Evolutionary conservation across 106 monocot genomes (phyloP), one percentile per base, ranked within the genome.

Genomic region (Amphibolis antarctica): DNA sequence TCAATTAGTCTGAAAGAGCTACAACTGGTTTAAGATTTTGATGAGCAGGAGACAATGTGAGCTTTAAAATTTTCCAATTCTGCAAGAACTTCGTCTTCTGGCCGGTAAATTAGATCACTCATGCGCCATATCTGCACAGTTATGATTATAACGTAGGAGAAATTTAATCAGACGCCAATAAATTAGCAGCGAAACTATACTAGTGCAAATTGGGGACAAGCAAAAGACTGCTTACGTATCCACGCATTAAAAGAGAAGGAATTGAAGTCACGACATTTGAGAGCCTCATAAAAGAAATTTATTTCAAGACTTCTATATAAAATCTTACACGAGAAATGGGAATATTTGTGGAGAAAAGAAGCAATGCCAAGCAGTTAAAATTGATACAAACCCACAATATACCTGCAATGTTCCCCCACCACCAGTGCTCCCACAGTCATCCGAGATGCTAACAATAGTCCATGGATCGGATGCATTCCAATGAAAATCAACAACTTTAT

Each of bases 401-500:
- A 89, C 94, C 86, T 96, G 94, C 49, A 96, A 46, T 23, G 94
- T 96, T n/a, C 94, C 94, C 31, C 94, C 94, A 17, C 94, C 94
- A 12, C 81, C 83, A 43, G 89, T 89, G 68, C 89, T 96, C 55
- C 72, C 83, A 70, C 80, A 77, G 56, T 89, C 94, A 86, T 89
- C 89, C 67, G 94, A 89, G 24, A 96, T 82, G 59, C 94, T 86
- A 62, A 86, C 89, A 64, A 89, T 83, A 24, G 94, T 91, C 90
- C 90, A 91, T 4, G 80, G 80, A 51, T 91, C 90, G 48, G 76
- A 75, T 63, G 83, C 46, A 60, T 91, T 86, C 91, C 91, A 91
- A 50, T 83, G 88, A 64, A 94, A 94, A 75, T 89, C 89, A 56
- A 94, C 84, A 30, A 96, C 83, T 62, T 84, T 96, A 66, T 89